Evolutionary conservation across 192 early-diverging fungal genomes (phyloP), one percentile per base, ranked within the genome.

Genomic region (Obelidium mucronatum): DNA sequence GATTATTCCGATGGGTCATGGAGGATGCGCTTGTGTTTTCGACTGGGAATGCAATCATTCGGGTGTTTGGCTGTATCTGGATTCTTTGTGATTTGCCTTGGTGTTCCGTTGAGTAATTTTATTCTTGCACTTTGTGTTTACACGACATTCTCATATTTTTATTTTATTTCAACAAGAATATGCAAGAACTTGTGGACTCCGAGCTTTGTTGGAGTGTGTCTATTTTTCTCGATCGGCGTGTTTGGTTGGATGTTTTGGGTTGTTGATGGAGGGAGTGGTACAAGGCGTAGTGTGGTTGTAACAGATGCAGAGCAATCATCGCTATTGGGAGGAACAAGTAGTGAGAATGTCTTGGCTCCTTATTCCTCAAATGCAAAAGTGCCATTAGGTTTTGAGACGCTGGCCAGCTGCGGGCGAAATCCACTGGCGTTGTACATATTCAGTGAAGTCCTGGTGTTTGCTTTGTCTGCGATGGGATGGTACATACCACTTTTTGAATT

Each of bases 121-220:
- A n/a, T n/a, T n/a, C n/a, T n/a, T n/a, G n/a, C n/a, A n/a, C n/a
- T n/a, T n/a, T n/a, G n/a, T n/a, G n/a, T n/a, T n/a, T n/a, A n/a
- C n/a, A n/a, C n/a, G n/a, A n/a, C n/a, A n/a, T n/a, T n/a, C n/a
- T n/a, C n/a, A n/a, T n/a, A n/a, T n/a, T n/a, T n/a, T n/a, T n/a
- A n/a, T n/a, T n/a, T n/a, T n/a, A n/a, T n/a, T n/a, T n/a, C n/a
- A n/a, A n/a, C n/a, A n/a, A n/a, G n/a, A n/a, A n/a, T n/a, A n/a
- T n/a, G n/a, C n/a, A 89, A 89, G 60, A 67, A 74, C 22, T 77
- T 89, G 30, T 89, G 88, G 88, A 85, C 87, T 0, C 88, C 85
- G 0, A 80, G 77, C 8, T 89, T 82, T 48, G 81, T 81, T 15
- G 40, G 85, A 13, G 76, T 83, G 31, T 73, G 82, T 5, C 66